These are phyloP conservation scores for Asparagopsis taxiformis DNA, from an alignment of 31 red algal species.

Conservation along the genomic window DNA sequence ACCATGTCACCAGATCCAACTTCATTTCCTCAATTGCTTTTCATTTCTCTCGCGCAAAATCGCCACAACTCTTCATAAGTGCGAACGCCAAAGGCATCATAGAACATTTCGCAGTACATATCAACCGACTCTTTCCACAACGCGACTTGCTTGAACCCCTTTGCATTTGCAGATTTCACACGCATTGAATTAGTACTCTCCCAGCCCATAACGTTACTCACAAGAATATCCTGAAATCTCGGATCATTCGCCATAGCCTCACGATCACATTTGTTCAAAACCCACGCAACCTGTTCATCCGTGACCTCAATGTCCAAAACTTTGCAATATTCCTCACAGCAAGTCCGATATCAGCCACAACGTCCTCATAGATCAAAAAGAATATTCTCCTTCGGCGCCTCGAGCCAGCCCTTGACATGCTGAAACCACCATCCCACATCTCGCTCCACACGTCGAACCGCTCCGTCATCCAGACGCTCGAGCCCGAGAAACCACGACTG, in stretches of 20 bases:
- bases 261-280: slow-evolving; percentile 26
- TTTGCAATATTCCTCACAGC: slow-evolving; percentile 15
- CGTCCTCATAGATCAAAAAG: too few species aligned
- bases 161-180: not conserved
- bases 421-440: too few species aligned
- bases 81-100: slow-evolving; percentile 3
- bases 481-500: too few species aligned
- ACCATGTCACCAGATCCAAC: too few species aligned
- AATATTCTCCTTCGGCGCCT: too few species aligned
- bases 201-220: slow-evolving; percentile 16
- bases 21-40: too few species aligned
- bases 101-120: slow-evolving; percentile 10
- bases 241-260: slow-evolving; percentile 22
- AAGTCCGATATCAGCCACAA: slow-evolving; percentile 14
- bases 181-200: not conserved
- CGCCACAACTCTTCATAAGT: slow-evolving; percentile 13
- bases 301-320: slow-evolving; percentile 6
- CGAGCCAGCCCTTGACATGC: too few species aligned
- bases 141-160: slow-evolving; percentile 12
- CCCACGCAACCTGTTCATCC: not conserved
- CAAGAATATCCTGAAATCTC: slow-evolving; percentile 13
- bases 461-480: too few species aligned
- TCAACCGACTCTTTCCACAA: not conserved
- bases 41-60: not conserved
- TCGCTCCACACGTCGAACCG: too few species aligned